phyloP scores from a whole-genome alignment of 768 basidiomycete species.

The Grammothele lineata region DNA sequence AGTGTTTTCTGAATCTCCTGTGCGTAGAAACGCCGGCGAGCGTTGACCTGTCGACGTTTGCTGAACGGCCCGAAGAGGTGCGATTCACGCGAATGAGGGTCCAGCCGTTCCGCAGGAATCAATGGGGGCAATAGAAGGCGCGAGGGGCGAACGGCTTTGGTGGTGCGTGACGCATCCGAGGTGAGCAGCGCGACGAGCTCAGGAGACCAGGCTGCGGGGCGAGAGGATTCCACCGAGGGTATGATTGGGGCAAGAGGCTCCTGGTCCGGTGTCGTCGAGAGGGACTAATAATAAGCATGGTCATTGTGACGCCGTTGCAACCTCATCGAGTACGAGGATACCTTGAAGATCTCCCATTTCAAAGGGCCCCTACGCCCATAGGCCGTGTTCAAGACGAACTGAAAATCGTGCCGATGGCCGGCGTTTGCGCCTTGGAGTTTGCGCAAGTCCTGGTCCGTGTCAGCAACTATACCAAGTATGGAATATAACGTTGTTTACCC shows the following conservation, averaged over 20 bases:
- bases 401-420: conserved; percentile 47
- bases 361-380: conserved; percentile 76
- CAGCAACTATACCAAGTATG: neutral
- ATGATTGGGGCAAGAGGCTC: conserved; percentile 47
- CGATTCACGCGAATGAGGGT: conserved; percentile 56
- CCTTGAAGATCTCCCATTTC: conserved; percentile 64
- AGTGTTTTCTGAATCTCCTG: conserved; percentile 49
- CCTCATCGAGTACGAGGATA: no score
- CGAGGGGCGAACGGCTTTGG: conserved; percentile 38
- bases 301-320: no score
- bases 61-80: conserved; percentile 59
- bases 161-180: conserved; percentile 41
- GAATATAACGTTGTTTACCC: conserved; percentile 51
- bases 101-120: conserved; percentile 51
- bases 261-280: conserved; percentile 40
- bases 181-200: conserved; percentile 62
- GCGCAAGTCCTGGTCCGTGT: conserved; percentile 42
- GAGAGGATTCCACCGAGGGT: conserved; percentile 44
- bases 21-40: conserved; percentile 62
- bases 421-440: conserved; percentile 51
- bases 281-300: no score
- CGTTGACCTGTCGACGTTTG: conserved; percentile 71
- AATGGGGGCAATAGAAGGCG: conserved; percentile 47
- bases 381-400: conserved; percentile 58
- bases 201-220: conserved; percentile 63